Evolutionary conservation across 768 basidiomycete genomes (phyloP).

Genomic region (Pholiota microspora): DNA sequence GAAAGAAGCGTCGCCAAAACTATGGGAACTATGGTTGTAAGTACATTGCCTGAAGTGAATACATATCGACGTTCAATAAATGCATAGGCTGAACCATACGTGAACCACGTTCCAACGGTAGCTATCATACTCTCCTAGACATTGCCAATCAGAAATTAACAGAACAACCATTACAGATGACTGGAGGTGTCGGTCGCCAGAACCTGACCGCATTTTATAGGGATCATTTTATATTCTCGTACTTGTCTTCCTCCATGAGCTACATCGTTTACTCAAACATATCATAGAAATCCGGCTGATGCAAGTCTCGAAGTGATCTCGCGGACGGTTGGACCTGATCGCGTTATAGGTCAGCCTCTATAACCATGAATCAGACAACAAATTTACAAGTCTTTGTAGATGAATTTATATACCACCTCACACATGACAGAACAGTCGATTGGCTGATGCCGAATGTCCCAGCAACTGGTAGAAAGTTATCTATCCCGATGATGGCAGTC

Average conservation of each 20-base stretch:
- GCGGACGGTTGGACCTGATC: slow-evolving; percentile 50
- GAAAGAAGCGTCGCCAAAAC: slow-evolving; percentile 48
- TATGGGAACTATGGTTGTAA: slow-evolving; percentile 56
- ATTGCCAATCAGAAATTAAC: not conserved
- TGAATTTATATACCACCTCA: slow-evolving; percentile 48
- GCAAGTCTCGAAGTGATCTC: slow-evolving; percentile 42
- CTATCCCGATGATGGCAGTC: slow-evolving; percentile 54
- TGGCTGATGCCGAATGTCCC: slow-evolving; percentile 55
- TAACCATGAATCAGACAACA: too few species aligned
- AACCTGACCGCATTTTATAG: slow-evolving; percentile 52
- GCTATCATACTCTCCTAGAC: slow-evolving; percentile 7
- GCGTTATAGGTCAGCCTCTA: slow-evolving; percentile 42
- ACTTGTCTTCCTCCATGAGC: slow-evolving; percentile 12
- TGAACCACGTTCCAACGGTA: slow-evolving; percentile 58
- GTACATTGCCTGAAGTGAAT: slow-evolving; percentile 15
- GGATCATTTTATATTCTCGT: slow-evolving; percentile 56
- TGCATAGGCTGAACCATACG: slow-evolving; percentile 52
- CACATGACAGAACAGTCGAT: slow-evolving; percentile 42
- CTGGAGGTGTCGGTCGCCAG: slow-evolving; percentile 52
- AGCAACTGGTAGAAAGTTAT: slow-evolving; percentile 44
- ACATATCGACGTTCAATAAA: not conserved
- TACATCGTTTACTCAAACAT: not conserved
- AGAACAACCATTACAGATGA: slow-evolving; percentile 37
- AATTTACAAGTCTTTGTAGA: slow-evolving; percentile 35
- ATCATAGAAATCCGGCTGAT: slow-evolving; percentile 46